phyloP scores from a whole-genome alignment of 108 stramenopile genomes.

The Cyclotella cryptica region DNA sequence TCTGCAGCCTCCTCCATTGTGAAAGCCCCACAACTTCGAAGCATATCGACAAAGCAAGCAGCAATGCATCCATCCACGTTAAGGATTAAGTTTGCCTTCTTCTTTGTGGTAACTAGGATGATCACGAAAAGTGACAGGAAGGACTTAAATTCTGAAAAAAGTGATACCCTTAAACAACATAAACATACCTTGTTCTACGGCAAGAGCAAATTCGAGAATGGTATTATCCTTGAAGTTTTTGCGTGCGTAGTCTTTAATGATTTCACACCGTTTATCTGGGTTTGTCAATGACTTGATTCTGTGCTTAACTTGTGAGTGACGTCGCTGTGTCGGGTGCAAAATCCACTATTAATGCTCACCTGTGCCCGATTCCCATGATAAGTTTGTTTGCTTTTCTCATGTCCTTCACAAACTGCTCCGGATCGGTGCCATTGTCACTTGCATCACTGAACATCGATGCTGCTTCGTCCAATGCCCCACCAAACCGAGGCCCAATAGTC shows the following conservation, averaged over 20 bases:
- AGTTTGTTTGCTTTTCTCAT: conserved; percentile 86
- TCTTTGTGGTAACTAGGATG: conserved; percentile 78
- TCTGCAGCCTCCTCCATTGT: conserved; percentile 87
- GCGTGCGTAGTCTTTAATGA: conserved; percentile 87
- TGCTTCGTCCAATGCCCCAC: conserved; percentile 91
- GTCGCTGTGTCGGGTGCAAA: too few species aligned
- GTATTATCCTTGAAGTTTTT: conserved; percentile 83
- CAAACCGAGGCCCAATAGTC: conserved; percentile 93
- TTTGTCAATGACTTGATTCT: conserved; percentile 81
- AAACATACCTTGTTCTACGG: conserved; percentile 70
- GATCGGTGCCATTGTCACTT: conserved; percentile 70
- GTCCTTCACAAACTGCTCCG: conserved; percentile 78
- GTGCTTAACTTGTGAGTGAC: too few species aligned
- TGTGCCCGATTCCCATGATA: conserved; percentile 95
- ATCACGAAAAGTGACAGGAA: background rate
- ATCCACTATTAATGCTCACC: background rate
- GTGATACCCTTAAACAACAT: background rate
- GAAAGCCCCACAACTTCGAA: conserved; percentile 92
- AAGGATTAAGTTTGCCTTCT: conserved; percentile 89
- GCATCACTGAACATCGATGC: conserved; percentile 81
- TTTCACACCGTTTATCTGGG: conserved; percentile 90
- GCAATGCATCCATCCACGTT: conserved; percentile 96
- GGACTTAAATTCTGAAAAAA: background rate
- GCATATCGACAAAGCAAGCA: conserved; percentile 91
- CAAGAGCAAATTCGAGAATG: conserved; percentile 88